phyloP scores from a whole-genome alignment of 78 protist species.

The Guillardia theta region DNA sequence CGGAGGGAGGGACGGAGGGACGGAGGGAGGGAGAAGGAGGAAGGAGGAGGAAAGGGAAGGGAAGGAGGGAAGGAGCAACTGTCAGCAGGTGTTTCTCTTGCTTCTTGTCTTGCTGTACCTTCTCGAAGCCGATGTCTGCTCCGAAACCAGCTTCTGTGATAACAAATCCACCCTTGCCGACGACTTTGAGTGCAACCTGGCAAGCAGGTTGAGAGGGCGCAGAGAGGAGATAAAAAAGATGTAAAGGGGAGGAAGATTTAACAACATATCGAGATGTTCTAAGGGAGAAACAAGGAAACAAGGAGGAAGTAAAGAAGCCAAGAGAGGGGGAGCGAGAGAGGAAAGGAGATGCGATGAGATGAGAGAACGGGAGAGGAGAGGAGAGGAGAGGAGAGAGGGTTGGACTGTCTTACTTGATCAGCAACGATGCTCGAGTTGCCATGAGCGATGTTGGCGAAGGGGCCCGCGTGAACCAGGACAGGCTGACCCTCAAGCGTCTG shows the following conservation, averaged over 20 bases:
- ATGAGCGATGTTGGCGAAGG: slow-evolving; percentile 93
- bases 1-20: neutral
- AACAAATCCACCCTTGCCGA: slow-evolving; percentile 23
- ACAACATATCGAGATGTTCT: neutral
- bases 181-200: slow-evolving; percentile 84
- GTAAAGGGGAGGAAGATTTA: too few relatives aligned
- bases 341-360: too few relatives aligned
- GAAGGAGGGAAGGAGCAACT: neutral
- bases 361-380: too few relatives aligned
- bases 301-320: too few relatives aligned
- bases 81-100: neutral
- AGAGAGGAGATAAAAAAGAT: too few relatives aligned
- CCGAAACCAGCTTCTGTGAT: slow-evolving; percentile 89
- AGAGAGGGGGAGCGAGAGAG: too few relatives aligned
- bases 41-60: neutral
- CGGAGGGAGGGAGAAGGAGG: neutral
- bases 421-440: slow-evolving; percentile 89
- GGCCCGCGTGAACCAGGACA: slow-evolving; percentile 97
- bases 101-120: slow-evolving; percentile 41
- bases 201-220: too few relatives aligned
- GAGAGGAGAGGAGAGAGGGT: too few relatives aligned
- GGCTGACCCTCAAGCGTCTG: slow-evolving; percentile 77
- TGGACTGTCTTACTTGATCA: too few relatives aligned
- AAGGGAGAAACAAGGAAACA: neutral
- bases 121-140: slow-evolving; percentile 88